A percentile compares a stretch with the other conserved stretches of the same genome.
phyloP scores from a whole-genome alignment of 2,329 filamentous ascomycete genomes.

The Clonostachys byssicola region DNA sequence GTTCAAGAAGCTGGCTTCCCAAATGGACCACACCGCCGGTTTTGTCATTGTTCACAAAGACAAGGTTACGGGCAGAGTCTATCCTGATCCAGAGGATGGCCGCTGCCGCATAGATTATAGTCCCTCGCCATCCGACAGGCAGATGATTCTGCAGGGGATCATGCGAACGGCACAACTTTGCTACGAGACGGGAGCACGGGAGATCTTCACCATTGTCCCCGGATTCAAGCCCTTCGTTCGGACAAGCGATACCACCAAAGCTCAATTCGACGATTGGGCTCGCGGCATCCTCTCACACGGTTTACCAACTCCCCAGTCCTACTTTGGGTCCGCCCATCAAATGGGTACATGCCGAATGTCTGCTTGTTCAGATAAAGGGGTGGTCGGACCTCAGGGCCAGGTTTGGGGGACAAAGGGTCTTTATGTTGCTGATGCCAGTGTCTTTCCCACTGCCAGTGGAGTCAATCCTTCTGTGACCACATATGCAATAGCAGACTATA shows the following conservation, averaged over 20 bases:
- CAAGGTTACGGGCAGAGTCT: neutral
- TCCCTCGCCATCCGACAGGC: constrained; percentile 61
- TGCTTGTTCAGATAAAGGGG: constrained; percentile 35
- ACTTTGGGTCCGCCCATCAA: constrained; percentile 64
- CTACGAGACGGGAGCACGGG: constrained; percentile 67
- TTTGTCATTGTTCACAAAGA: neutral
- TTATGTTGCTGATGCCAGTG: constrained; percentile 65
- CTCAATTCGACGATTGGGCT: constrained; percentile 49
- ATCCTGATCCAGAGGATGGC: constrained; percentile 1
- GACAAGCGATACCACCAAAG: constrained; percentile 21
- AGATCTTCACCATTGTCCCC: constrained; percentile 62
- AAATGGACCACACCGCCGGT: neutral
- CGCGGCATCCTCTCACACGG: neutral
- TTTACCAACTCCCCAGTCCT: constrained; percentile 9
- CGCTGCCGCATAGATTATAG: constrained; percentile 42
- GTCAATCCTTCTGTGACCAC: constrained; percentile 72
- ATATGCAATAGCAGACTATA: constrained; percentile 59
- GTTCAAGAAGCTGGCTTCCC: constrained; percentile 1
- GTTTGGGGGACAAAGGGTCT: constrained; percentile 60
- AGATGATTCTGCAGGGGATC: constrained; percentile 62
- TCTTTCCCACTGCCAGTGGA: constrained; percentile 65
- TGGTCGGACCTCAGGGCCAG: constrained; percentile 45
- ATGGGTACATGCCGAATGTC: constrained; percentile 72
- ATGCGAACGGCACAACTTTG: constrained; percentile 66
- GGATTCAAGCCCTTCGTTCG: constrained; percentile 56